A percentile compares a stretch with the other conserved stretches of the same genome.
phyloP scores from a whole-genome alignment of 2,329 filamentous ascomycete genomes.

The Aspergillus fischeri region DNA sequence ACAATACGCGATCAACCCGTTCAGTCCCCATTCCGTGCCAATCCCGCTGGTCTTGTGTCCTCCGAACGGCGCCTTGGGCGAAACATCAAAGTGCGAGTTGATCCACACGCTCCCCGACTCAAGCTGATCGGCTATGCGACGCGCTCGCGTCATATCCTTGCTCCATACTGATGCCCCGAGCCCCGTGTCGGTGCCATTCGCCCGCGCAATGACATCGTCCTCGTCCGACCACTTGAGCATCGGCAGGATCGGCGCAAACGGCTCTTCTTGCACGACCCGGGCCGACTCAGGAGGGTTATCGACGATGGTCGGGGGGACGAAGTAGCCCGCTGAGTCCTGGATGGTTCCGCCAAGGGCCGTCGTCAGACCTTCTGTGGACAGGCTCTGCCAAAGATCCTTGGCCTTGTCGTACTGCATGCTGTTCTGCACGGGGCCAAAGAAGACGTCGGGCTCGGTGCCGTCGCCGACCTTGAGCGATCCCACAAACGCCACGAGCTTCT shows the following conservation, averaged over 20 bases:
- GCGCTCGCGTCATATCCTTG: slow-evolving; percentile 49
- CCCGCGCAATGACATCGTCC: slow-evolving; percentile 54
- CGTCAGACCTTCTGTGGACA: slow-evolving; percentile 50
- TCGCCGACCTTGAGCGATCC: slow-evolving; percentile 39
- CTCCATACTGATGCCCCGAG: slow-evolving; percentile 58
- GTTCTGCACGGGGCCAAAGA: slow-evolving; percentile 62
- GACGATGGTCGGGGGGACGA: slow-evolving; percentile 57
- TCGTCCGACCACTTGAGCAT: slow-evolving; percentile 59
- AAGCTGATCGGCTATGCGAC: slow-evolving; percentile 50
- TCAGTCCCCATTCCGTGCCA: slow-evolving; percentile 45
- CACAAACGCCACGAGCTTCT: slow-evolving; percentile 44
- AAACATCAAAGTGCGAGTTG: slow-evolving; percentile 42
- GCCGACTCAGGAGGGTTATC: slow-evolving; percentile 54
- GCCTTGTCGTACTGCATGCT: slow-evolving; percentile 61
- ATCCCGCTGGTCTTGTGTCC: slow-evolving; percentile 52
- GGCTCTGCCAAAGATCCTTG: slow-evolving; percentile 52
- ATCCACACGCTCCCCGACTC: slow-evolving; percentile 60
- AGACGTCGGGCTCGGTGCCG: slow-evolving; percentile 39
- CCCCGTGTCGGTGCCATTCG: slow-evolving; percentile 51
- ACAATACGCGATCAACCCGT: slow-evolving; percentile 39
- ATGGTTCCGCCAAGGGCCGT: slow-evolving; percentile 49
- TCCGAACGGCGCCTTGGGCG: slow-evolving; percentile 40
- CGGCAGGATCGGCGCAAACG: slow-evolving; percentile 62
- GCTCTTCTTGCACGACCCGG: slow-evolving; percentile 55
- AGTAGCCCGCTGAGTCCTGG: slow-evolving; percentile 49